Conservation (phyloP, 495 filamentous ascomycete species). For the Pseudevernia furfuracea region DNA sequence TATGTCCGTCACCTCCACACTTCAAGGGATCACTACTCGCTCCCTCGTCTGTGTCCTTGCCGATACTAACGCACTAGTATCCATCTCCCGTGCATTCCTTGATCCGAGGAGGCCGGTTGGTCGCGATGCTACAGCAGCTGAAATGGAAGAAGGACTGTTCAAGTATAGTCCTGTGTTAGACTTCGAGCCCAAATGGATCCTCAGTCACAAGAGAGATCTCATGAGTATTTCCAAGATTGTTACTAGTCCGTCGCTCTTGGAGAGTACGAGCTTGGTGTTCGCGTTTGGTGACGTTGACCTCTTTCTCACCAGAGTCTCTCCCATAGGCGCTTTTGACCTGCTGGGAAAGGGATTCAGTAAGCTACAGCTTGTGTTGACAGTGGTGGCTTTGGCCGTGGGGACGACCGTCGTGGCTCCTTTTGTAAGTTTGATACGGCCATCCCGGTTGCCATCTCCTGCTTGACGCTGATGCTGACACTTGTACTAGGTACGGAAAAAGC, state of each 20-base stretch:
- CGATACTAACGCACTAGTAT: constrained; percentile 60
- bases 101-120: constrained; percentile 85
- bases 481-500: constrained; percentile 26
- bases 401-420: constrained; percentile 74
- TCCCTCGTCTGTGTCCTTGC: constrained; percentile 73
- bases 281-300: constrained; percentile 77
- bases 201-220: constrained; percentile 79
- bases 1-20: constrained; percentile 77
- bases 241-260: constrained; percentile 67
- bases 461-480: constrained; percentile 2
- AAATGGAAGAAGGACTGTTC: constrained; percentile 76
- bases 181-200: constrained; percentile 71
- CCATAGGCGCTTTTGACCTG: constrained; percentile 83
- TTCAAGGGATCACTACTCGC: constrained; percentile 84
- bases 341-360: constrained; percentile 91
- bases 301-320: constrained; percentile 76
- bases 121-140: constrained; percentile 70
- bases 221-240: constrained; percentile 65
- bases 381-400: constrained; percentile 65
- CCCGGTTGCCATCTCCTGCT: neutral
- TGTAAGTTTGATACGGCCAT: constrained; percentile 46
- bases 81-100: constrained; percentile 67
- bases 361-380: constrained; percentile 71
- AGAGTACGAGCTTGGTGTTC: constrained; percentile 87
- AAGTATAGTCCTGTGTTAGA: constrained; percentile 69